These are phyloP conservation scores for Ilex paraguariensis DNA, from an alignment of 305 asterid species.

Conservation along the genomic window DNA sequence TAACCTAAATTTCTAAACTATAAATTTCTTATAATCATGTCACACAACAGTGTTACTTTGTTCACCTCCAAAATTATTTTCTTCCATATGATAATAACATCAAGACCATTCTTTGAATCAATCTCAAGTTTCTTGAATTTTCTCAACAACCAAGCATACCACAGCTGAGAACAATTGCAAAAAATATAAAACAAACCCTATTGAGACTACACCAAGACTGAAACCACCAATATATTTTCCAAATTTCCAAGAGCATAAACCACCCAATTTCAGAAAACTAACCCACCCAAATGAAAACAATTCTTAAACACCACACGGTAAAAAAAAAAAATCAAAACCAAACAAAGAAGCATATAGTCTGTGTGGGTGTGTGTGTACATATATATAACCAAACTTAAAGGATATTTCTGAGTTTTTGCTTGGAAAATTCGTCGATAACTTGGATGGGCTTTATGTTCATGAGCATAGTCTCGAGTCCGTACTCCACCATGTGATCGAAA, in stretches of 20 bases:
- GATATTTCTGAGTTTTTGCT: conserved; percentile 69
- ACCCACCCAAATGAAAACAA: too few species aligned
- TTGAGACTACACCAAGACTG: too few species aligned
- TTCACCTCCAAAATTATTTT: too few species aligned
- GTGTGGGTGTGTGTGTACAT: neutral
- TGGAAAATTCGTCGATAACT: conserved; percentile 37
- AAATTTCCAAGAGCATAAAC: neutral
- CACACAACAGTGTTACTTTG: too few species aligned
- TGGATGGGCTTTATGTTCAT: conserved; percentile 50
- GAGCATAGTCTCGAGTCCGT: conserved; percentile 56
- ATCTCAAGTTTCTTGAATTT: too few species aligned
- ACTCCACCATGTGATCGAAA: conserved; percentile 63
- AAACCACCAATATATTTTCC: neutral
- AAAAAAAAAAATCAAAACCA: neutral
- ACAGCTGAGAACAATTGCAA: too few species aligned
- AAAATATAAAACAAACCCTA: too few species aligned
- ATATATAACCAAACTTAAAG: conserved; percentile 19
- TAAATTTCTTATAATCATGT: too few species aligned
- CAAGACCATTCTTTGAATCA: too few species aligned
- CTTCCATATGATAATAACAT: too few species aligned
- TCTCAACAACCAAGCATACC: too few species aligned
- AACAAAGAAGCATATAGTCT: neutral
- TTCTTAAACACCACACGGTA: neutral
- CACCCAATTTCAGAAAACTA: neutral
- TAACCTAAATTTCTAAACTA: too few species aligned